A percentile compares a stretch with the other conserved stretches of the same genome.
Conservation (phyloP, 192 early-diverging fungal genomes). For the Podila epicladia region DNA sequence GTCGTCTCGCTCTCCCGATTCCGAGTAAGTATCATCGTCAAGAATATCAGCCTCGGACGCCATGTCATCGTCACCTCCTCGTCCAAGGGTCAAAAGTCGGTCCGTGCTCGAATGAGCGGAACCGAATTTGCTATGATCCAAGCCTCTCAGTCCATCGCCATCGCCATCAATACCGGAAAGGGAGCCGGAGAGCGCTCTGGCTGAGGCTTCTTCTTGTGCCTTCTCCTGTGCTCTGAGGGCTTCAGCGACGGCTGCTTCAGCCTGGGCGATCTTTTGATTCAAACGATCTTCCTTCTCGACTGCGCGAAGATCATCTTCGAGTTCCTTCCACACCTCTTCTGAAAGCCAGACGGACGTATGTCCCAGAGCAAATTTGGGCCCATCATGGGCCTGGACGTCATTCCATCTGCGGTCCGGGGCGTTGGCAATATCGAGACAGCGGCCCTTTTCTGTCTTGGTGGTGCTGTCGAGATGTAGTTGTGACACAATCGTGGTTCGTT, state of each 20-base stretch:
- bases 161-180: constrained; percentile 19
- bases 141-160: constrained; percentile 6
- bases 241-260: constrained; percentile 34
- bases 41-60: constrained; percentile 36
- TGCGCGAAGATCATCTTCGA: constrained; percentile 68
- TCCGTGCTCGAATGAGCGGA: constrained; percentile 30
- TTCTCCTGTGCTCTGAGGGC: constrained; percentile 50
- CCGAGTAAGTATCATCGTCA: constrained; percentile 43
- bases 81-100: constrained; percentile 7
- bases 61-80: constrained; percentile 19
- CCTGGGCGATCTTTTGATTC: constrained; percentile 54
- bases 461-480: constrained; percentile 15
- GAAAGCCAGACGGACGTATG: constrained; percentile 68
- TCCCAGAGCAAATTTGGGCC: constrained; percentile 61
- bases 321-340: constrained; percentile 70
- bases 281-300: constrained; percentile 68
- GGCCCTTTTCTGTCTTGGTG: constrained; percentile 29
- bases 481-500: constrained; percentile 54
- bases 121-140: constrained; percentile 12
- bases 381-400: constrained; percentile 57
- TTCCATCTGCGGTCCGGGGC: constrained; percentile 38
- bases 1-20: constrained; percentile 39
- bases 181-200: constrained; percentile 14
- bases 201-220: constrained; percentile 37
- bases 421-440: constrained; percentile 27